A percentile compares a stretch with the other conserved stretches of the same genome.
phyloP scores from a whole-genome alignment of 345 rosid species.

The Acer saccharum region DNA sequence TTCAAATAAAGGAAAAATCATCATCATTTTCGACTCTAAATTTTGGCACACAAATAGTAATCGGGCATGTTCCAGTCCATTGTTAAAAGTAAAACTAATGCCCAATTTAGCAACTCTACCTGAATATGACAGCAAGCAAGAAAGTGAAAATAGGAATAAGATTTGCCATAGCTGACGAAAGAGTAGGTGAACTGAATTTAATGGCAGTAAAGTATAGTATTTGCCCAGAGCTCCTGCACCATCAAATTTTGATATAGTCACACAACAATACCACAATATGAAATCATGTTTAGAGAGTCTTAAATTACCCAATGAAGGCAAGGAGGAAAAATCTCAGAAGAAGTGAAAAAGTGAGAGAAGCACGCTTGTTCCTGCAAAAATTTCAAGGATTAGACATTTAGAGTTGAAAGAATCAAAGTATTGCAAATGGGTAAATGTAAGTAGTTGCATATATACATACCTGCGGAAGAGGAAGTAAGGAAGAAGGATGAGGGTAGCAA shows the following conservation, averaged over 20 bases:
- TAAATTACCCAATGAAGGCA: slow-evolving; percentile 38
- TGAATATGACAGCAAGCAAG: slow-evolving; percentile 36
- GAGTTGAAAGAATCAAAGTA: not conserved
- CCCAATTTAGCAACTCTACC: slow-evolving; percentile 22
- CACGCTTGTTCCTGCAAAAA: slow-evolving; percentile 32
- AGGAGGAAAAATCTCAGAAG: slow-evolving; percentile 44
- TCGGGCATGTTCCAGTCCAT: not conserved
- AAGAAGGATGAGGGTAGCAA: slow-evolving; percentile 44
- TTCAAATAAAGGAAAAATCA: not conserved
- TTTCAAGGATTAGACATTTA: not conserved
- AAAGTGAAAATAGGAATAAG: slow-evolving; percentile 43
- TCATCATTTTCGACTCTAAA: not conserved
- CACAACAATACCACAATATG: slow-evolving; percentile 1
- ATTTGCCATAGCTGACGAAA: slow-evolving; percentile 37
- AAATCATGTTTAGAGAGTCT: not conserved
- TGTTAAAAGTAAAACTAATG: not conserved
- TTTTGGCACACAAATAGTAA: not conserved
- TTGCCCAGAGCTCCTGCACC: slow-evolving; percentile 44
- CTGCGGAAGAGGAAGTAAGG: slow-evolving; percentile 44
- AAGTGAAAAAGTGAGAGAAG: slow-evolving; percentile 31
- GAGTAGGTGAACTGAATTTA: slow-evolving; percentile 40
- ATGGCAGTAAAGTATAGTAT: slow-evolving; percentile 26
- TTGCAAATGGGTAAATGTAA: not conserved
- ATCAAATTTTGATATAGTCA: not conserved
- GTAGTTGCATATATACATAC: slow-evolving; percentile 21